These are phyloP conservation scores for Boletellus emodensis DNA, from an alignment of 768 basidiomycete genomes.

Conservation along the genomic window DNA sequence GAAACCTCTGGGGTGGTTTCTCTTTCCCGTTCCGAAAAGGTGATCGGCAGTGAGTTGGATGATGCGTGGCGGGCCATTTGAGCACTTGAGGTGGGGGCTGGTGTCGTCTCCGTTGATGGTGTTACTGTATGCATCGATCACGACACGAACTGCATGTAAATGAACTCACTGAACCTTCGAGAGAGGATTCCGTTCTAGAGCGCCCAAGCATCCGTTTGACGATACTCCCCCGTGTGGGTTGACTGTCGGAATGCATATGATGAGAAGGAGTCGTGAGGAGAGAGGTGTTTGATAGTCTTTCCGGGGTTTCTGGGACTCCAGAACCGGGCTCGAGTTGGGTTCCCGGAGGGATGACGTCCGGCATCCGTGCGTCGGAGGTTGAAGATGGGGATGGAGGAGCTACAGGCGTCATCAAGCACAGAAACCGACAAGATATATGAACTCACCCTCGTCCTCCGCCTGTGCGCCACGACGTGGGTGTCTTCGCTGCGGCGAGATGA, in stretches of 20 bases:
- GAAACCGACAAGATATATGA: too few relatives aligned
- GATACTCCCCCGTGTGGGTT: constrained; percentile 41
- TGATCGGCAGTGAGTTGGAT: constrained; percentile 20
- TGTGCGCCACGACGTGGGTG: too few relatives aligned
- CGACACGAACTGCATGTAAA: background rate
- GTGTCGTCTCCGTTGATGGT: background rate
- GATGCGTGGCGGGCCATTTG: constrained; percentile 20
- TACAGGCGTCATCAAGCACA: too few relatives aligned
- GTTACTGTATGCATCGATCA: constrained; percentile 2
- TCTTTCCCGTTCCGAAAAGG: constrained; percentile 24
- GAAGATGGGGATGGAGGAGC: too few relatives aligned
- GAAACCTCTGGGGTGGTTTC: constrained; percentile 26
- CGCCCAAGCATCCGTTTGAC: constrained; percentile 72
- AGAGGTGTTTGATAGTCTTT: too few relatives aligned
- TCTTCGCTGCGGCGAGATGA: too few relatives aligned
- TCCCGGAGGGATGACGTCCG: too few relatives aligned
- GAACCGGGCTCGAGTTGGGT: too few relatives aligned
- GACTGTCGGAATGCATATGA: background rate
- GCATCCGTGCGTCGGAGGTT: too few relatives aligned
- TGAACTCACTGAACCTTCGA: constrained; percentile 24
- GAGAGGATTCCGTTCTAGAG: constrained; percentile 58
- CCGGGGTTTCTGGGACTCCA: too few relatives aligned
- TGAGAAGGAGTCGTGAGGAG: too few relatives aligned
- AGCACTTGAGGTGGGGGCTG: background rate
- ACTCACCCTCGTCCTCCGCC: too few relatives aligned